phyloP scores from a whole-genome alignment of 306 rosid genomes.

The Phaseolus lunatus region DNA sequence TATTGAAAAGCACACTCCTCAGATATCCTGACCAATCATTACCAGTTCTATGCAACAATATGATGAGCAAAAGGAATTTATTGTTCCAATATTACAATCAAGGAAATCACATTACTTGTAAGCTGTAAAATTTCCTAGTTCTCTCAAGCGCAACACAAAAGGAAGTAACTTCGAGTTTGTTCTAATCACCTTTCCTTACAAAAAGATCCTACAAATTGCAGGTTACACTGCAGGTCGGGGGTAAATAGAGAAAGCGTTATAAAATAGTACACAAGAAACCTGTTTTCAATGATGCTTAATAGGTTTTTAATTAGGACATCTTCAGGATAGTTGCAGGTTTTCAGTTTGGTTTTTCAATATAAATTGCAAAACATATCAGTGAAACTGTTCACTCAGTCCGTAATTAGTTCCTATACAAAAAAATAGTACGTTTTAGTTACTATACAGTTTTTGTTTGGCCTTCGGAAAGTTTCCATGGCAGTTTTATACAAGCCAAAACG shows the following conservation, averaged over 20 bases:
- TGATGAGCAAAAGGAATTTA: constrained; percentile 32
- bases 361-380: neutral
- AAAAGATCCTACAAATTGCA: neutral
- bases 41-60: constrained; percentile 31
- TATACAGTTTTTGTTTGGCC: neutral
- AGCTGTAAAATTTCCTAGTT: neutral
- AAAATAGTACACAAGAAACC: neutral
- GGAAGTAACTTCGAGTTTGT: neutral
- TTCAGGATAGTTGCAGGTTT: neutral
- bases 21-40: neutral
- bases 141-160: constrained; percentile 4
- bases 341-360: neutral
- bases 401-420: neutral
- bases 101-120: constrained; percentile 25
- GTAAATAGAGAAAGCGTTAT: neutral
- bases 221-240: neutral
- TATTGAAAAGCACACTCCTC: neutral
- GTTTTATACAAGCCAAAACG: neutral
- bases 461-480: neutral
- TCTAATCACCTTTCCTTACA: constrained; percentile 1
- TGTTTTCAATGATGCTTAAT: neutral
- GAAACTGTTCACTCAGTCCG: neutral
- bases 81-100: constrained; percentile 19
- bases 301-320: neutral
- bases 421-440: neutral